Conservation (phyloP, 2,329 filamentous ascomycete genomes). For the Purpureocillium takamizusanense region DNA sequence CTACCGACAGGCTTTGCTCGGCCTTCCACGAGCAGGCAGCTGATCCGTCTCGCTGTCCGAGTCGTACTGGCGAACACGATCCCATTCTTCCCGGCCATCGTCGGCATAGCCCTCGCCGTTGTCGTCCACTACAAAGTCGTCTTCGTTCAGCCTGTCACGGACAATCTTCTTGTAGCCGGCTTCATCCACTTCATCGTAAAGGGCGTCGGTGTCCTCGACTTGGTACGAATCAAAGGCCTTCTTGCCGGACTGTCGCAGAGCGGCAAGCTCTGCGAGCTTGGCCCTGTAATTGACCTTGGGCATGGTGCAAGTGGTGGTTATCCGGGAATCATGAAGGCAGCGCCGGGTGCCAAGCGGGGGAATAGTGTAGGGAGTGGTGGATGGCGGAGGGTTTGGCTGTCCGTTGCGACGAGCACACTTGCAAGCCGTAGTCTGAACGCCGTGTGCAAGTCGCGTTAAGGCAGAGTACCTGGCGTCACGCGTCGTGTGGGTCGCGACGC, state of each 20-base stretch:
- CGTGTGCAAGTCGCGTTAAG: too few species aligned
- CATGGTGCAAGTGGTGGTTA: constrained; percentile 18
- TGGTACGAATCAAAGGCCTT: constrained; percentile 83
- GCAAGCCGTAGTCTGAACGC: too few species aligned
- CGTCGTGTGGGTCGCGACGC: too few species aligned
- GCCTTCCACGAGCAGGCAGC: constrained; percentile 31
- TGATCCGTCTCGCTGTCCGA: constrained; percentile 59
- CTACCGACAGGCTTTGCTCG: constrained; percentile 40
- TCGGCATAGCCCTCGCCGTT: constrained; percentile 96
- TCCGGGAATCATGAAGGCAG: constrained; percentile 8
- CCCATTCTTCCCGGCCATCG: constrained; percentile 92
- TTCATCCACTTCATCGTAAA: constrained; percentile 96
- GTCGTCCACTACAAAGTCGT: constrained; percentile 98
- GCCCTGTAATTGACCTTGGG: constrained; percentile 30
- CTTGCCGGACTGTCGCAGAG: constrained; percentile 80
- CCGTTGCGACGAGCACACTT: too few species aligned
- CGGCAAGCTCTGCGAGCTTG: constrained; percentile 69
- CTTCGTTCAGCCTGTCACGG: constrained; percentile 75
- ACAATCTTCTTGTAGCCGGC: constrained; percentile 97
- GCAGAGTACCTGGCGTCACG: too few species aligned
- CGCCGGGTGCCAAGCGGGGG: constrained; percentile 1
- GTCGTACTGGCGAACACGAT: constrained; percentile 58
- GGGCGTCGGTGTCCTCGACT: constrained; percentile 69
- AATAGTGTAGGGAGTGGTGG: background rate
- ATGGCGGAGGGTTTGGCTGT: background rate